phyloP scores from a whole-genome alignment of 2,329 filamentous ascomycete genomes.

The Drechslerella dactyloides region DNA sequence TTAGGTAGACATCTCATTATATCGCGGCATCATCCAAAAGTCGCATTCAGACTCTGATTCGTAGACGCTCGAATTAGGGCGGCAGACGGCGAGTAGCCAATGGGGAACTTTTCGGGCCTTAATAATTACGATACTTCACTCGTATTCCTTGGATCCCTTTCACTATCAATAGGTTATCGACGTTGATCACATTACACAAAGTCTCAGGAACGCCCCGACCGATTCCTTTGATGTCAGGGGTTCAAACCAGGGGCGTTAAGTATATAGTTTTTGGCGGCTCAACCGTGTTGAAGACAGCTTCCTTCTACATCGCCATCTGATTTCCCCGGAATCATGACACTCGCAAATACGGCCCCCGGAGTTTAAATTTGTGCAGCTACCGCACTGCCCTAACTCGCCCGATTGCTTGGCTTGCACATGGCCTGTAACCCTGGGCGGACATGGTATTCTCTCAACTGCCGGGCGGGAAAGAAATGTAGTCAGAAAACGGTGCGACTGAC shows the following conservation, averaged over 20 bases:
- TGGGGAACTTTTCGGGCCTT: constrained; percentile 31
- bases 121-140: neutral
- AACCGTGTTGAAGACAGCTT: neutral
- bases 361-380: neutral
- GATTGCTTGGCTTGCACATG: constrained; percentile 25
- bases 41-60: constrained; percentile 37
- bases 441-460: constrained; percentile 41
- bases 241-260: neutral
- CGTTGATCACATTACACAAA: constrained; percentile 10
- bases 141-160: constrained; percentile 2
- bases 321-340: neutral
- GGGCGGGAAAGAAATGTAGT: constrained; percentile 12
- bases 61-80: constrained; percentile 26
- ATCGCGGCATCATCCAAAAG: constrained; percentile 8
- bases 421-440: constrained; percentile 23
- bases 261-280: neutral
- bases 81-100: constrained; percentile 18
- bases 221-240: neutral
- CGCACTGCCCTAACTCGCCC: constrained; percentile 16
- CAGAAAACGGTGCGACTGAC: constrained; percentile 16
- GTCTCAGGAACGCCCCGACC: constrained; percentile 14
- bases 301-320: neutral
- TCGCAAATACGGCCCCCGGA: constrained; percentile 13
- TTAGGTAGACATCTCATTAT: constrained; percentile 13
- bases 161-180: neutral